phyloP scores from a whole-genome alignment of 345 rosid species.

The Camelina sativa region DNA sequence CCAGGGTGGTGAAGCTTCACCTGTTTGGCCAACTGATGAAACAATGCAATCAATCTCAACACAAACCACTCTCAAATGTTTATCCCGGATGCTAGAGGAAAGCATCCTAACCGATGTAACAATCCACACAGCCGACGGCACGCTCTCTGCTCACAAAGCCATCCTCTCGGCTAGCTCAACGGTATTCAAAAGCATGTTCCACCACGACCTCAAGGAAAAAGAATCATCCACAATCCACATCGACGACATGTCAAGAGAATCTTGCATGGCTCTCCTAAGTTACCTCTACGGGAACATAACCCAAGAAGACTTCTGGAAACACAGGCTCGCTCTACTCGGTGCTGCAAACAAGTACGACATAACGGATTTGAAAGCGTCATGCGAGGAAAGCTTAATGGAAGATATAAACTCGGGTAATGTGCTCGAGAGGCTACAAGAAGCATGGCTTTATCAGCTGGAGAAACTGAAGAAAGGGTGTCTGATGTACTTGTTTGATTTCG shows the following conservation, averaged over 20 bases:
- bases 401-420: slow-evolving; percentile 84
- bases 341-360: slow-evolving; percentile 92
- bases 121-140: slow-evolving; percentile 79
- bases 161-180: slow-evolving; percentile 85
- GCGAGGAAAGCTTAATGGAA: slow-evolving; percentile 89
- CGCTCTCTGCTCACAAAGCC: slow-evolving; percentile 82
- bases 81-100: slow-evolving; percentile 88
- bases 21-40: slow-evolving; percentile 77
- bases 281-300: slow-evolving; percentile 83
- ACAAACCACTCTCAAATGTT: slow-evolving; percentile 70
- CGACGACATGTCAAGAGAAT: slow-evolving; percentile 81
- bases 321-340: slow-evolving; percentile 71
- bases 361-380: slow-evolving; percentile 67
- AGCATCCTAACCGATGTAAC: slow-evolving; percentile 73
- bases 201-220: slow-evolving; percentile 86
- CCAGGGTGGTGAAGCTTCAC: slow-evolving; percentile 73
- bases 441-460: slow-evolving; percentile 86
- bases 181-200: slow-evolving; percentile 91
- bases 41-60: slow-evolving; percentile 63
- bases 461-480: slow-evolving; percentile 88
- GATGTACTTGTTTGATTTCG: slow-evolving; percentile 83
- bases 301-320: slow-evolving; percentile 92
- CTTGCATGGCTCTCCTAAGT: slow-evolving; percentile 79
- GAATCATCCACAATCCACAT: slow-evolving; percentile 82
- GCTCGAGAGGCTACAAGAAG: slow-evolving; percentile 87